phyloP scores from a whole-genome alignment of 2,329 filamentous ascomycete genomes.

The Lasiodiplodia citricola region DNA sequence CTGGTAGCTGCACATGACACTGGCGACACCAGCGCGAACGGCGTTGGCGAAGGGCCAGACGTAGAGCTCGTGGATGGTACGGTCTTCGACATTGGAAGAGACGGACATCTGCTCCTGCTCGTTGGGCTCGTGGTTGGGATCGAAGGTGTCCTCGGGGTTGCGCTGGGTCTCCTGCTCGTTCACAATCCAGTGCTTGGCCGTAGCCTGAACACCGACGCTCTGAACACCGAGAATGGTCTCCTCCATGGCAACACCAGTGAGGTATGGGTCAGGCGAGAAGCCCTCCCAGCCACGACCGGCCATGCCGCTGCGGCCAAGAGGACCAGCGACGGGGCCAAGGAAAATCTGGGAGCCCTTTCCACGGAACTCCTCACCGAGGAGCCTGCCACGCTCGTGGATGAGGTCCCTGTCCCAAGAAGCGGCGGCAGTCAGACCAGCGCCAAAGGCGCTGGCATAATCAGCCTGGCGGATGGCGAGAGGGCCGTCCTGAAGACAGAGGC shows the following conservation, averaged over 20 bases:
- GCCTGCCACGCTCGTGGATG: slow-evolving; percentile 38
- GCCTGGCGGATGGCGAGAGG: slow-evolving; percentile 37
- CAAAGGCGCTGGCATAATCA: slow-evolving; percentile 42
- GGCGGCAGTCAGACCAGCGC: slow-evolving; percentile 44
- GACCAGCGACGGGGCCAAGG: slow-evolving; percentile 51
- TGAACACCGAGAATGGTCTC: slow-evolving; percentile 54
- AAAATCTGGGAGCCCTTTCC: slow-evolving; percentile 48
- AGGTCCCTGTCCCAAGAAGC: slow-evolving; percentile 49
- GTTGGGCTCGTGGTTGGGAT: slow-evolving; percentile 38
- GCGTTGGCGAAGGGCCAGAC: slow-evolving; percentile 80
- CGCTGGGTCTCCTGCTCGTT: slow-evolving; percentile 71
- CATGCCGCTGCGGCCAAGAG: slow-evolving; percentile 48
- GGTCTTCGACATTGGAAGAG: slow-evolving; percentile 69
- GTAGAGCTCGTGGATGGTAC: slow-evolving; percentile 77
- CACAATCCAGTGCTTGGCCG: slow-evolving; percentile 57
- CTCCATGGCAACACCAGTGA: slow-evolving; percentile 50
- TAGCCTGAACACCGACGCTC: slow-evolving; percentile 49
- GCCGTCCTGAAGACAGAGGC: slow-evolving; percentile 49
- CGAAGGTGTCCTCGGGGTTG: slow-evolving; percentile 61
- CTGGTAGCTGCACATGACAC: slow-evolving; percentile 56
- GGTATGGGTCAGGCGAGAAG: slow-evolving; percentile 56
- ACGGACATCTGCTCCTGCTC: slow-evolving; percentile 37
- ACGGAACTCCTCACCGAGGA: slow-evolving; percentile 41
- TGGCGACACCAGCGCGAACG: slow-evolving; percentile 67
- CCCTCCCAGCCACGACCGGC: slow-evolving; percentile 58